Evolutionary conservation across 495 filamentous ascomycete genomes (phyloP).

Genomic region (Penicillium dipodomyicola): DNA sequence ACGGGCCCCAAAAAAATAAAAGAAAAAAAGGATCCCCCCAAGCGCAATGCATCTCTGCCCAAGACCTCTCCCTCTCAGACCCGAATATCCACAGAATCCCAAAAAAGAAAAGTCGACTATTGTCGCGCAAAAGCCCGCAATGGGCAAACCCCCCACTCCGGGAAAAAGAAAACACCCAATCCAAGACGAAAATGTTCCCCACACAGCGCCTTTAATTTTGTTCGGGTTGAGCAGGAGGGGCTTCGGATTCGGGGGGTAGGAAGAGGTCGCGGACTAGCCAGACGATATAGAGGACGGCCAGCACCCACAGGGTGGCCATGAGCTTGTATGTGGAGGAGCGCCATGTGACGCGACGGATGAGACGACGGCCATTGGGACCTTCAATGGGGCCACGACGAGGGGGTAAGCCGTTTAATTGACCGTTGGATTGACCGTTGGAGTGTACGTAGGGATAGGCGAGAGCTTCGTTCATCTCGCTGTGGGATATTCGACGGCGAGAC

Average conservation of each 20-base stretch:
- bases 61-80: neutral
- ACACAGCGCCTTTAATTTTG: constrained; percentile 9
- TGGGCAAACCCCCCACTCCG: neutral
- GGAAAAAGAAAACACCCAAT: neutral
- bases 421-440: constrained; percentile 13
- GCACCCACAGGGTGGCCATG: constrained; percentile 47
- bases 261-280: constrained; percentile 50
- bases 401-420: constrained; percentile 8
- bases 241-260: constrained; percentile 31
- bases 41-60: neutral
- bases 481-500: constrained; percentile 45
- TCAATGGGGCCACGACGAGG: constrained; percentile 45
- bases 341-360: constrained; percentile 51
- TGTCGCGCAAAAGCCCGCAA: neutral
- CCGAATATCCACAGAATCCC: neutral
- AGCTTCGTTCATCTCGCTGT: constrained; percentile 46
- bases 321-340: constrained; percentile 51
- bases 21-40: neutral
- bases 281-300: constrained; percentile 47
- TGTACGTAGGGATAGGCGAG: constrained; percentile 38
- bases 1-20: neutral
- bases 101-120: neutral
- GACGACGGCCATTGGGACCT: constrained; percentile 43
- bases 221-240: constrained; percentile 10
- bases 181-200: neutral